A percentile compares a stretch with the other conserved stretches of the same genome.
phyloP scores from a whole-genome alignment of 2,329 filamentous ascomycete species.

The Cadophora luteo-olivacea region DNA sequence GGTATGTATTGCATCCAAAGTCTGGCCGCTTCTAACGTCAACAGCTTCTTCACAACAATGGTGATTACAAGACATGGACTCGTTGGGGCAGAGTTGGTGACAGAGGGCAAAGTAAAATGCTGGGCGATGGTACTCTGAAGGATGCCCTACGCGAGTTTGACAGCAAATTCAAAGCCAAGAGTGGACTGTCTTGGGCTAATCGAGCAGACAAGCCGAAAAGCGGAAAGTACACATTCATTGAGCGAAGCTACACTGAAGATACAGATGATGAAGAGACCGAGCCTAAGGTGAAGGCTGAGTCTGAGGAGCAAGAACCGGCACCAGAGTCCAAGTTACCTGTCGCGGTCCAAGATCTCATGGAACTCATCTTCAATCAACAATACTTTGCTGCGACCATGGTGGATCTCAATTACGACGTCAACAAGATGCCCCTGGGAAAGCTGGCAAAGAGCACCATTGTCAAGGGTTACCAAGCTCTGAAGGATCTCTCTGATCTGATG shows the following conservation, averaged over 20 bases:
- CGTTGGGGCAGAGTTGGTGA: conserved; percentile 82
- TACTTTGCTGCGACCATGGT: conserved; percentile 73
- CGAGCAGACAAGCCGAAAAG: conserved; percentile 62
- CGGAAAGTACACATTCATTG: conserved; percentile 81
- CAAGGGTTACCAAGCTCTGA: conserved; percentile 77
- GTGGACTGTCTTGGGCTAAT: conserved; percentile 61
- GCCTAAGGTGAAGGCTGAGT: conserved; percentile 33
- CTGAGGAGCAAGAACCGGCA: conserved; percentile 44
- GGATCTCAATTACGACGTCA: conserved; percentile 72
- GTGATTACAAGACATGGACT: conserved; percentile 69
- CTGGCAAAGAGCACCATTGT: conserved; percentile 80
- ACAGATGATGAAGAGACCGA: conserved; percentile 62
- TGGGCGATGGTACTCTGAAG: conserved; percentile 51
- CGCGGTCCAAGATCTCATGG: conserved; percentile 72
- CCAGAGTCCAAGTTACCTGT: conserved; percentile 63
- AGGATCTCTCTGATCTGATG: conserved; percentile 75
- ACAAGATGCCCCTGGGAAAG: conserved; percentile 84
- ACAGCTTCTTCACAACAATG: conserved; percentile 50
- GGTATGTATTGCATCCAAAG: conserved; percentile 8
- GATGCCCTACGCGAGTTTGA: conserved; percentile 59
- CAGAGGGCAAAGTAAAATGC: conserved; percentile 54
- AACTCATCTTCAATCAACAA: conserved; percentile 82
- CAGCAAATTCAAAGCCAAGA: conserved; percentile 68
- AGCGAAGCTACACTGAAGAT: conserved; percentile 77
- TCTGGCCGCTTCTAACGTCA: conserved; percentile 5